Conservation (phyloP, 306 rosid genomes). For the Citrullus colocynthis region DNA sequence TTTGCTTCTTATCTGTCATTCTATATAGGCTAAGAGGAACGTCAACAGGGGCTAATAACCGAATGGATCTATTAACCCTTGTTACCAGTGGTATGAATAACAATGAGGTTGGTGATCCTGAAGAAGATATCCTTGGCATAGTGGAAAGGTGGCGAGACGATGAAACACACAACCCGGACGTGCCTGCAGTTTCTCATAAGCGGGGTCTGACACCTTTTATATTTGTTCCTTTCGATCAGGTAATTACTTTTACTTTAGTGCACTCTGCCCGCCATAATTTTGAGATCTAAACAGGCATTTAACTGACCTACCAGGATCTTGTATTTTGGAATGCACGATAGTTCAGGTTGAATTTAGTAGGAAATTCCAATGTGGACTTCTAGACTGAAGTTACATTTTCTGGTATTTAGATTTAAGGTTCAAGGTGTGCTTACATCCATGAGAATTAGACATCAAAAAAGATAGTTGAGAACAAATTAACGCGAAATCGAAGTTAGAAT, state of each 20-base stretch:
- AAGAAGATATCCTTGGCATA: slow-evolving; percentile 74
- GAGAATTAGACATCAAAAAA: not conserved
- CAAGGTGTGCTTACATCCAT: not conserved
- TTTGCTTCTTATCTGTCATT: not conserved
- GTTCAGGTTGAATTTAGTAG: not conserved
- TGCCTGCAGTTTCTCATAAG: slow-evolving; percentile 78
- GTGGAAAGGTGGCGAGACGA: slow-evolving; percentile 93
- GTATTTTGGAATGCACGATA: not conserved
- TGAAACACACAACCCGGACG: slow-evolving; percentile 94
- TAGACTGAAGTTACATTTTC: not conserved
- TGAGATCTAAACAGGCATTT: not conserved
- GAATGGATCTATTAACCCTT: slow-evolving; percentile 87
- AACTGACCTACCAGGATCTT: not conserved
- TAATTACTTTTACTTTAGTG: slow-evolving; percentile 10
- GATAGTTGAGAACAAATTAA: not conserved
- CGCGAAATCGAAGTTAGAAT: not conserved
- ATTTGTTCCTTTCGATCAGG: slow-evolving; percentile 83
- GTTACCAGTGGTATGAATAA: slow-evolving; percentile 74
- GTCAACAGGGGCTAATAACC: slow-evolving; percentile 61
- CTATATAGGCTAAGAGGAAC: slow-evolving; percentile 65
- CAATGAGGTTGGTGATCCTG: slow-evolving; percentile 41
- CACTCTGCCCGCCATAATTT: not conserved
- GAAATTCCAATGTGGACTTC: not conserved
- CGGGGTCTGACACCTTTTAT: slow-evolving; percentile 86
- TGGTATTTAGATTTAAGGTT: not conserved